These are phyloP conservation scores for Tolypocladium album DNA, from an alignment of 2,329 filamentous ascomycete genomes.

Conservation along the genomic window DNA sequence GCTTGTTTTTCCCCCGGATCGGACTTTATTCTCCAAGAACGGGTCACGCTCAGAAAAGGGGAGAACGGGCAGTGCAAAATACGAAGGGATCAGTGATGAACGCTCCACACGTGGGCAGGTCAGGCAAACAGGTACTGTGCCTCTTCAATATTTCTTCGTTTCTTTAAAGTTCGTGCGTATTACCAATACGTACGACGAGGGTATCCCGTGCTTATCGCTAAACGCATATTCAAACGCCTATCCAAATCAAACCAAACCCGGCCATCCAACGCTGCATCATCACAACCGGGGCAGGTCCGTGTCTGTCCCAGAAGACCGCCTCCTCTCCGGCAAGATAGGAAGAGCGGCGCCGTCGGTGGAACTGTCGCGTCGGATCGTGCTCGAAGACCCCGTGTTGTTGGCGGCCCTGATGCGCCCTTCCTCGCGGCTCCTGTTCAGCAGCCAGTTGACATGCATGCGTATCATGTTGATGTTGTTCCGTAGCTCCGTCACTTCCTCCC, in stretches of 20 bases:
- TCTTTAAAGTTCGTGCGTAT: not conserved
- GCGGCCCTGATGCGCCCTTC: slow-evolving; percentile 30
- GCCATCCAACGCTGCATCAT: not conserved
- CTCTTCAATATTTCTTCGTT: not conserved
- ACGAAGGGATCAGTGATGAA: not conserved
- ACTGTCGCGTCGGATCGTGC: slow-evolving; percentile 19
- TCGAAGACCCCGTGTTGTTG: slow-evolving; percentile 20
- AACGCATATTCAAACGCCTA: not conserved
- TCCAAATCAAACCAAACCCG: not conserved
- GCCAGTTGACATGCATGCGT: slow-evolving; percentile 49
- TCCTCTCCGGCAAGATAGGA: slow-evolving; percentile 20
- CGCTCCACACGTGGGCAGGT: not conserved
- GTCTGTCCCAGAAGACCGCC: slow-evolving; percentile 25
- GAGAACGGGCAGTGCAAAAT: not conserved
- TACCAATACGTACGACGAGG: not conserved
- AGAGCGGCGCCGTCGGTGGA: slow-evolving; percentile 10
- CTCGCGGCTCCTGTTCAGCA: slow-evolving; percentile 41
- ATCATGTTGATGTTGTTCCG: slow-evolving; percentile 46
- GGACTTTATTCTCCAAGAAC: not conserved
- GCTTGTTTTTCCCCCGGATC: not conserved
- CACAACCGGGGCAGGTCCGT: slow-evolving; percentile 26
- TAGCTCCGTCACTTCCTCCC: slow-evolving; percentile 51
- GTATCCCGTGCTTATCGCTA: not conserved
- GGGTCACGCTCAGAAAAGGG: not conserved
- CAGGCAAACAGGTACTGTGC: not conserved